A percentile compares a stretch with the other conserved stretches of the same genome.
Evolutionary conservation across 805 yeast genomes (phyloP).

Genomic region (Yarrowia bubula): DNA sequence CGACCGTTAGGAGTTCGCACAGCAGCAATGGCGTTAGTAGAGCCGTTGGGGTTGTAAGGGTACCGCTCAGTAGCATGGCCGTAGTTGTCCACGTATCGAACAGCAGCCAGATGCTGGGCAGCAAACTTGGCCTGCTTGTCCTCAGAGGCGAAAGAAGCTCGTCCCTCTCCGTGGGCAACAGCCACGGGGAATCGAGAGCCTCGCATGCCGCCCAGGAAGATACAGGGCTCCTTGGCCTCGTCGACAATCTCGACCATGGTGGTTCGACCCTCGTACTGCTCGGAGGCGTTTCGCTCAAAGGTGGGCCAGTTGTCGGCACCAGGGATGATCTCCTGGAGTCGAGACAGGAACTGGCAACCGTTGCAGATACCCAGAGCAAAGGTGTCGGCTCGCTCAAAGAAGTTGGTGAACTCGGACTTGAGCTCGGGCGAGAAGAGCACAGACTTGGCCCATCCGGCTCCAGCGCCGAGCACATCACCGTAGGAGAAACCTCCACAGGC

Average conservation of each 20-base stretch:
- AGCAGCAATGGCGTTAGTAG: slow-evolving; percentile 91
- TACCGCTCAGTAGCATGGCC: slow-evolving; percentile 78
- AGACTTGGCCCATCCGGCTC: slow-evolving; percentile 98
- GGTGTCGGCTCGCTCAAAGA: slow-evolving; percentile 87
- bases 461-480: slow-evolving; percentile 98
- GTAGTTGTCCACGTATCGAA: slow-evolving; percentile 86
- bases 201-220: slow-evolving; percentile 85
- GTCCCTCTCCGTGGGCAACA: slow-evolving; percentile 98
- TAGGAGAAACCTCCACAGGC: slow-evolving; percentile 99
- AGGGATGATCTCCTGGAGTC: slow-evolving; percentile 81
- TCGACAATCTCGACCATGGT: slow-evolving; percentile 78
- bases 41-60: slow-evolving; percentile 96
- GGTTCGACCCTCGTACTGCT: slow-evolving; percentile 95
- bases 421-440: slow-evolving; percentile 79
- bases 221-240: slow-evolving; percentile 51
- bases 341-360: slow-evolving; percentile 94
- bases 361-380: slow-evolving; percentile 98
- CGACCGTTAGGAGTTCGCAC: slow-evolving; percentile 87
- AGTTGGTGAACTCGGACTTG: slow-evolving; percentile 69
- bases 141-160: slow-evolving; percentile 63
- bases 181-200: slow-evolving; percentile 95
- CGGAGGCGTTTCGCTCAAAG: slow-evolving; percentile 85
- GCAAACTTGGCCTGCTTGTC: slow-evolving; percentile 51
- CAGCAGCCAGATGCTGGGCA: slow-evolving; percentile 51
- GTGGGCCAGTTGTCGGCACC: slow-evolving; percentile 96